Evolutionary conservation across 176 grass and related monocot genomes (phyloP).

Genomic region (Juncus inflexus): DNA sequence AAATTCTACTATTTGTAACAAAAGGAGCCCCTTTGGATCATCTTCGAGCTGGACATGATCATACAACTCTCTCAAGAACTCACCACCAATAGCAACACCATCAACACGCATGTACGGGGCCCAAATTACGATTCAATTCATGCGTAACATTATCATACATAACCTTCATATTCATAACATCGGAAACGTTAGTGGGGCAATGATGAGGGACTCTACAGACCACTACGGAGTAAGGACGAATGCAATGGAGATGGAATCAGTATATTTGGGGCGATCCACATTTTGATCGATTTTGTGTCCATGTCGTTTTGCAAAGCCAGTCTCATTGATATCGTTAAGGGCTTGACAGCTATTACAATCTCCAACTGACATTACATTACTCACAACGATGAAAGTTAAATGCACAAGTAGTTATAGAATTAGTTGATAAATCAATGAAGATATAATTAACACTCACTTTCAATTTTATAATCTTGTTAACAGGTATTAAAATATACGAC

Average conservation of each 20-base stretch:
- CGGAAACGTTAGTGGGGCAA: constrained; percentile 22
- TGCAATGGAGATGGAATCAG: constrained; percentile 76
- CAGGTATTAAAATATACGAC: no score
- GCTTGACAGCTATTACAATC: constrained; percentile 61
- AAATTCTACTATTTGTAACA: no score
- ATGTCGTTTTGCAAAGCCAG: constrained; percentile 59
- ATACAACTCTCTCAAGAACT: constrained; percentile 64
- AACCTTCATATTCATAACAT: constrained; percentile 57
- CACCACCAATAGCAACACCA: constrained; percentile 54
- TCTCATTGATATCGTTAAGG: constrained; percentile 47
- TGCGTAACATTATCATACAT: constrained; percentile 51
- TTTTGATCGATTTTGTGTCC: constrained; percentile 76
- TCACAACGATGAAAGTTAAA: constrained; percentile 55
- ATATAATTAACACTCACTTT: not conserved
- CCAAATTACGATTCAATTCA: constrained; percentile 50
- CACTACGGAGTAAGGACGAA: constrained; percentile 26
- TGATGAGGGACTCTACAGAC: constrained; percentile 30
- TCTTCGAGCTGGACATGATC: constrained; percentile 60
- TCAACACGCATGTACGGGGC: constrained; percentile 67
- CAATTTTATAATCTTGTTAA: no score
- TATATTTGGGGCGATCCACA: constrained; percentile 41
- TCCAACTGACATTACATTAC: constrained; percentile 69
- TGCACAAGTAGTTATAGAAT: not conserved
- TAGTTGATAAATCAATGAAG: not conserved
- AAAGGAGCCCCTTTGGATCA: constrained; percentile 57